Evolutionary conservation across 2,329 filamentous ascomycete species (phyloP).

Genomic region (Monosporascus sp.): DNA sequence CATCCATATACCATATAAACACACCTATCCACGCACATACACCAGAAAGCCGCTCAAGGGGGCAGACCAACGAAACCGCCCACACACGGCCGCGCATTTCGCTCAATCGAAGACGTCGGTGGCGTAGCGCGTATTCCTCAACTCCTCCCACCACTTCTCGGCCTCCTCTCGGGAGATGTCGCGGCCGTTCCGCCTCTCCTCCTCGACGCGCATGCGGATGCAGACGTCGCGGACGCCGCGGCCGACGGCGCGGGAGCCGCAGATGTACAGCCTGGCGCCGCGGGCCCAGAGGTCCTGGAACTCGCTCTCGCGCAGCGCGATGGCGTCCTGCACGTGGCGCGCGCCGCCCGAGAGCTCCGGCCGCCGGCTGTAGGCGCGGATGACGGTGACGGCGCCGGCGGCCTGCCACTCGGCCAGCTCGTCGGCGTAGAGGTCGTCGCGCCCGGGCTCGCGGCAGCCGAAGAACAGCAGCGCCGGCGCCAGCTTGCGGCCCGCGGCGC

Average conservation of each 20-base stretch:
- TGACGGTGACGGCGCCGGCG: constrained; percentile 55
- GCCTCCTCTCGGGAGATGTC: constrained; percentile 34
- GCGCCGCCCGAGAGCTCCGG: constrained; percentile 40
- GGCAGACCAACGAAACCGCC: background rate
- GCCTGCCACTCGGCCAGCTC: constrained; percentile 55
- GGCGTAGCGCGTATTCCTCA: constrained; percentile 50
- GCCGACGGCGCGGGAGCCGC: constrained; percentile 51
- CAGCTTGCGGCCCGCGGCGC: constrained; percentile 43
- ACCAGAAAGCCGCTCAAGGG: too few species aligned
- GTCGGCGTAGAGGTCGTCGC: constrained; percentile 55
- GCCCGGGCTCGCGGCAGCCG: constrained; percentile 50
- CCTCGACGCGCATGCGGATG: constrained; percentile 27
- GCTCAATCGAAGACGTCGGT: constrained; percentile 55
- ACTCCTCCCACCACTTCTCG: constrained; percentile 41
- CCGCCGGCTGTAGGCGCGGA: constrained; percentile 51
- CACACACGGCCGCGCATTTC: background rate
- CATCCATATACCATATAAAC: too few species aligned
- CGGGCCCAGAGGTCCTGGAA: constrained; percentile 33
- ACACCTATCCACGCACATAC: too few species aligned
- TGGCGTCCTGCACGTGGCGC: constrained; percentile 41
- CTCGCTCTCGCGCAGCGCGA: constrained; percentile 31
- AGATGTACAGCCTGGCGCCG: constrained; percentile 57
- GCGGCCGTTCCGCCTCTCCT: constrained; percentile 17
- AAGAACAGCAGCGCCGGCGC: constrained; percentile 61
- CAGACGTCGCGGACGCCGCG: constrained; percentile 39